Conservation (phyloP, 768 basidiomycete species). For the Rhodotorula toruloides region DNA sequence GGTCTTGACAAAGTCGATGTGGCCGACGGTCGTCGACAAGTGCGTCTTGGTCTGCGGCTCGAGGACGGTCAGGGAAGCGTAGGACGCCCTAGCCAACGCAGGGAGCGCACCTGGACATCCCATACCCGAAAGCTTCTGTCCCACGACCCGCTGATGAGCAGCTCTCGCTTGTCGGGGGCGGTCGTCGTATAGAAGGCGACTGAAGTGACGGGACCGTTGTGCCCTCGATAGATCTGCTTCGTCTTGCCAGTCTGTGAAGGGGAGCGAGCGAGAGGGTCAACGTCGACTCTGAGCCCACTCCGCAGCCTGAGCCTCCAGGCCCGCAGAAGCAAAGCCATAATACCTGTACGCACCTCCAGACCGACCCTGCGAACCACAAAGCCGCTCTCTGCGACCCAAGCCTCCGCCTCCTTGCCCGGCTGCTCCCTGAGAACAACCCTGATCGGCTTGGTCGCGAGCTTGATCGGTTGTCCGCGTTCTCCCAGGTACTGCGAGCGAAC, state of each 20-base stretch:
- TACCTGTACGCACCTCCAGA: slow-evolving; percentile 60
- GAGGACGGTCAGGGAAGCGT: no score
- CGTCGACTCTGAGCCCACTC: slow-evolving; percentile 11
- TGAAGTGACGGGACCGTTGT: slow-evolving; percentile 81
- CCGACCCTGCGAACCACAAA: slow-evolving; percentile 67
- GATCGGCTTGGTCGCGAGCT: slow-evolving; percentile 68
- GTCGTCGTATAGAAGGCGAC: slow-evolving; percentile 57
- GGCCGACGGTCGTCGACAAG: slow-evolving; percentile 65
- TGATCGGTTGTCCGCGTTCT: slow-evolving; percentile 69
- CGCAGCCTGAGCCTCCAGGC: no score
- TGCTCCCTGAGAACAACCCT: slow-evolving; percentile 51
- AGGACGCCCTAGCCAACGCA: not conserved
- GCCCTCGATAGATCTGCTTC: slow-evolving; percentile 68
- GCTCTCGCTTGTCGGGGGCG: slow-evolving; percentile 48
- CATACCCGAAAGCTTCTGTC: slow-evolving; percentile 91
- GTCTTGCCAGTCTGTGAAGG: slow-evolving; percentile 68
- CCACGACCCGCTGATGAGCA: slow-evolving; percentile 89
- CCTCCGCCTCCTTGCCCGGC: slow-evolving; percentile 53
- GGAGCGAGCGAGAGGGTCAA: slow-evolving; percentile 13
- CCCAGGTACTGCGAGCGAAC: slow-evolving; percentile 68
- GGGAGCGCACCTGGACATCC: slow-evolving; percentile 60
- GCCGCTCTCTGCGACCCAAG: slow-evolving; percentile 86
- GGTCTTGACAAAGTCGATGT: slow-evolving; percentile 85
- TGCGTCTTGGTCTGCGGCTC: slow-evolving; percentile 61
- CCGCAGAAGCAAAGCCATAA: no score